Evolutionary conservation across 495 filamentous ascomycete genomes (phyloP).

Genomic region (Parathielavia appendiculata): DNA sequence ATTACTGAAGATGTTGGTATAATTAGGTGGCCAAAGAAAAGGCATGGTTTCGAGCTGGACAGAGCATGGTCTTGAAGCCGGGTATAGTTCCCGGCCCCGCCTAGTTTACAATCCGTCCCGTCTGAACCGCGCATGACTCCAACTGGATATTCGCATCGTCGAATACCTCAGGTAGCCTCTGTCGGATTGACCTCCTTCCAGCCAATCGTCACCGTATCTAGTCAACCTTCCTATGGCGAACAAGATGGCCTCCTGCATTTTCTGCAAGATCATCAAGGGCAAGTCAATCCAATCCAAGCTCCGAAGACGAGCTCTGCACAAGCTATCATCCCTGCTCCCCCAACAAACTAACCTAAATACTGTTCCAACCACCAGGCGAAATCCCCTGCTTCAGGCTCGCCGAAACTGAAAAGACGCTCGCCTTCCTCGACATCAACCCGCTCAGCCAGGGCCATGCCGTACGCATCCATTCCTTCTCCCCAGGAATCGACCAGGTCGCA

Average conservation of each 20-base stretch:
- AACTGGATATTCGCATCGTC: neutral
- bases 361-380: constrained; percentile 55
- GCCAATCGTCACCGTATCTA: neutral
- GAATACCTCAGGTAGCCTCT: neutral
- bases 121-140: neutral
- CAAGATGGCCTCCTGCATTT: constrained; percentile 67
- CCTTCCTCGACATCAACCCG: constrained; percentile 95
- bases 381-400: constrained; percentile 95
- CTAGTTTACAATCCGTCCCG: neutral
- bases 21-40: neutral
- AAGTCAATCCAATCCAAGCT: constrained; percentile 21
- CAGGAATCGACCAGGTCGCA: neutral
- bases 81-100: neutral
- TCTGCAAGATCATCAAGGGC: constrained; percentile 98
- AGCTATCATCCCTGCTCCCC: neutral
- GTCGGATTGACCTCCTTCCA: constrained; percentile 5
- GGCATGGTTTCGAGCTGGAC: neutral
- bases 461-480: constrained; percentile 9
- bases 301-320: neutral
- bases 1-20: too few relatives aligned
- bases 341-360: constrained; percentile 17
- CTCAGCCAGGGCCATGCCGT: constrained; percentile 80
- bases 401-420: constrained; percentile 86
- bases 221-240: constrained; percentile 22
- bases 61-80: neutral